Evolutionary conservation across 2,329 filamentous ascomycete genomes (phyloP).

Genomic region (Pseudonectria foliicola): DNA sequence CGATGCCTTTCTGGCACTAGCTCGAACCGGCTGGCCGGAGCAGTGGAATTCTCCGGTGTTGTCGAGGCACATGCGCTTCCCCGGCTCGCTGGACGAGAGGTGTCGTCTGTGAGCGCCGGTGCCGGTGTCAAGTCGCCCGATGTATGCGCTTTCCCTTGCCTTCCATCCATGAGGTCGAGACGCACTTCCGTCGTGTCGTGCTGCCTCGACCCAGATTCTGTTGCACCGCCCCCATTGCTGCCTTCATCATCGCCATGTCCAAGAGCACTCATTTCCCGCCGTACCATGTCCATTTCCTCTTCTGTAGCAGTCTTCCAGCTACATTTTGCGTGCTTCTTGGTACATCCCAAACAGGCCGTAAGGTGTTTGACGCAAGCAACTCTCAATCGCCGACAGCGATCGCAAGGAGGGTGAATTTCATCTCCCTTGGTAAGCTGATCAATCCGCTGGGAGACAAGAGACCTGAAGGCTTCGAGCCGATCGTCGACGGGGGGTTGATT

Average conservation of each 20-base stretch:
- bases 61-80: conserved; percentile 12
- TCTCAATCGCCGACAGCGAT: conserved; percentile 71
- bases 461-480: conserved; percentile 28
- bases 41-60: conserved; percentile 15
- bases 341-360: conserved; percentile 80
- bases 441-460: conserved; percentile 66
- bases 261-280: conserved; percentile 19
- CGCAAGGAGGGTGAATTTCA: conserved; percentile 72
- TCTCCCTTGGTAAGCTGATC: conserved; percentile 70
- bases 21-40: conserved; percentile 15
- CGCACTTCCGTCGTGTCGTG: conserved; percentile 9
- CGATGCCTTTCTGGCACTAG: conserved; percentile 15
- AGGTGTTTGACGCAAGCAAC: conserved; percentile 81
- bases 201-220: conserved; percentile 7
- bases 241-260: conserved; percentile 7
- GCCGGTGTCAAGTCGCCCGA: conserved; percentile 16
- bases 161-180: conserved; percentile 8
- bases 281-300: conserved; percentile 47
- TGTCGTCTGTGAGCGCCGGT: conserved; percentile 8
- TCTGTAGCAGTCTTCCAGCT: conserved; percentile 76
- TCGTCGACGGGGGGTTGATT: conserved; percentile 15
- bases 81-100: conserved; percentile 15
- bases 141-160: conserved; percentile 8
- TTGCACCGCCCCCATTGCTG: conserved; percentile 11
- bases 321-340: conserved; percentile 84